phyloP scores from a whole-genome alignment of 1,139 yeast species.

The Lodderomyces orthopsilosis region DNA sequence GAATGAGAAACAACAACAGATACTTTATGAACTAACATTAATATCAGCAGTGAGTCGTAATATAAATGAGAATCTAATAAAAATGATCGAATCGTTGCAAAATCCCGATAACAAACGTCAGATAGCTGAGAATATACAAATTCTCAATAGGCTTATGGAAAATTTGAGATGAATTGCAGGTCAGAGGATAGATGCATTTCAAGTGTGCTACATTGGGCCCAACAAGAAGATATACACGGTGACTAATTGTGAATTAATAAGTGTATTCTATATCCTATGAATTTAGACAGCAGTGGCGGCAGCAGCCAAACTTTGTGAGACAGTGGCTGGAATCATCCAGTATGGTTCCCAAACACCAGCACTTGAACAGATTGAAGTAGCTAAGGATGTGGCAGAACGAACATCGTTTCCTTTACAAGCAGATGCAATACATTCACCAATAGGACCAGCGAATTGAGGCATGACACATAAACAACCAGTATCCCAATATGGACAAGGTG shows the following conservation, averaged over 20 bases:
- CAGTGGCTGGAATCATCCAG: constrained; percentile 28
- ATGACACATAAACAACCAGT: constrained; percentile 37
- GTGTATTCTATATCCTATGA: neutral
- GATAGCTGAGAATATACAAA: constrained; percentile 4
- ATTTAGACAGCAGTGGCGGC: constrained; percentile 23
- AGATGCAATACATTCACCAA: constrained; percentile 28
- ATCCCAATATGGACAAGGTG: constrained; percentile 39
- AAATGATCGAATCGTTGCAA: constrained; percentile 22
- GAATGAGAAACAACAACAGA: constrained; percentile 20
- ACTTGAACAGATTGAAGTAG: constrained; percentile 33
- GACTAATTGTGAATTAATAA: too few relatives aligned
- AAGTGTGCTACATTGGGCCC: too few relatives aligned
- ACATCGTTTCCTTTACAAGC: constrained; percentile 25
- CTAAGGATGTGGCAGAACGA: constrained; percentile 20
- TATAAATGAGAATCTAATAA: constrained; percentile 28
- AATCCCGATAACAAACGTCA: constrained; percentile 6
- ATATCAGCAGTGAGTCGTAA: constrained; percentile 30
- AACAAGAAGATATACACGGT: too few relatives aligned
- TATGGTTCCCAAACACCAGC: constrained; percentile 25
- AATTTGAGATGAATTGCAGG: too few relatives aligned
- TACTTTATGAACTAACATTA: constrained; percentile 32
- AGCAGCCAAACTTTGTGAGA: constrained; percentile 28
- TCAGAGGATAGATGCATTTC: too few relatives aligned
- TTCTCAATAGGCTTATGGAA: constrained; percentile 10
- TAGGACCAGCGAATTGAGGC: constrained; percentile 25